These are phyloP conservation scores for Malus sieversii DNA, from an alignment of 306 rosid species.

Conservation along the genomic window DNA sequence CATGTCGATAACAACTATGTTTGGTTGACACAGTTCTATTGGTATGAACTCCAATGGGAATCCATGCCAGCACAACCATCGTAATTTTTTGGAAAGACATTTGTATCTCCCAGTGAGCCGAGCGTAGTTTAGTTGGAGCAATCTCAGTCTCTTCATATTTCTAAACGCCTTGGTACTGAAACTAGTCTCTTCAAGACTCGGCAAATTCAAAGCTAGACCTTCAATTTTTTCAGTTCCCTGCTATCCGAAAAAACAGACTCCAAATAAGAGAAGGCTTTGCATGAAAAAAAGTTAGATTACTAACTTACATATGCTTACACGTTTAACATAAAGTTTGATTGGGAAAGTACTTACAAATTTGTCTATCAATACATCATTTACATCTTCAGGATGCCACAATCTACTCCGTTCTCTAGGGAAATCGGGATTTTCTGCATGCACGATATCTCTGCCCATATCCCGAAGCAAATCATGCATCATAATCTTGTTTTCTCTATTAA, in stretches of 20 bases:
- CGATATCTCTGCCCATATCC: constrained; percentile 42
- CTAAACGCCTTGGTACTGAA: constrained; percentile 11
- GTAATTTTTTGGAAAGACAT: constrained; percentile 11
- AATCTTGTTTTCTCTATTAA: background rate
- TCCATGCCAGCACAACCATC: background rate
- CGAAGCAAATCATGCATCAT: constrained; percentile 13
- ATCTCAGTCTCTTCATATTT: constrained; percentile 26
- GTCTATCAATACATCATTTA: background rate
- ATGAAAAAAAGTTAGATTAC: too few species aligned
- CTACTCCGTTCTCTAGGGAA: constrained; percentile 8
- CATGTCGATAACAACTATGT: constrained; percentile 23
- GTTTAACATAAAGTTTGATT: background rate
- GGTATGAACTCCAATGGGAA: background rate
- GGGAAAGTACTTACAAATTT: background rate
- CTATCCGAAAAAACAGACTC: background rate
- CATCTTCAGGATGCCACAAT: background rate
- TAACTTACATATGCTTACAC: background rate
- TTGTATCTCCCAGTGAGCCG: background rate
- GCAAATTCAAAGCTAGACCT: background rate
- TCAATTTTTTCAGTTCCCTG: constrained; percentile 4
- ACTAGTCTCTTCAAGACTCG: background rate
- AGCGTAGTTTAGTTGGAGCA: constrained; percentile 27
- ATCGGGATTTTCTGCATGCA: background rate
- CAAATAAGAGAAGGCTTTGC: background rate
- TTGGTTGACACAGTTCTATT: background rate